Conservation (phyloP, 768 basidiomycete genomes). For the Mycena alexandri region DNA sequence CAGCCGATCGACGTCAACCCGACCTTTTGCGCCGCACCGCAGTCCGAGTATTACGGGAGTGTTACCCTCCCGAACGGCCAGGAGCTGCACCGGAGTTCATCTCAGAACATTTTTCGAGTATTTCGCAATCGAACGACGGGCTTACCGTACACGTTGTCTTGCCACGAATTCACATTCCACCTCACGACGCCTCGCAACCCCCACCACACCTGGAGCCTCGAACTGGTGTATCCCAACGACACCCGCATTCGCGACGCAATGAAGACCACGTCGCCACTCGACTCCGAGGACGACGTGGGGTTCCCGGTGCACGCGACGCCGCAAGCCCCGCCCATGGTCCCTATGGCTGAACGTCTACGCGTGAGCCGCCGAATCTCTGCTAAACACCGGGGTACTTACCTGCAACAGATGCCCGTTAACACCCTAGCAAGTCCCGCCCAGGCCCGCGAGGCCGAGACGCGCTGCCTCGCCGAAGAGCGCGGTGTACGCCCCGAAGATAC, state of each 20-base stretch:
- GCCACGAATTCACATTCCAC: neutral
- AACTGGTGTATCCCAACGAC: neutral
- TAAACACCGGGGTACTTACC: no score
- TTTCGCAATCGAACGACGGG: neutral
- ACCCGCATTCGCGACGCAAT: neutral
- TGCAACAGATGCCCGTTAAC: no score
- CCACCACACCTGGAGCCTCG: neutral
- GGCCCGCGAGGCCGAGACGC: no score
- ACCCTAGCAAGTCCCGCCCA: no score
- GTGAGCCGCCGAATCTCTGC: neutral
- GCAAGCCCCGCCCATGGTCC: neutral
- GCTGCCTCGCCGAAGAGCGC: no score
- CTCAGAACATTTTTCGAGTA: neutral
- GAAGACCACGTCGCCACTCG: neutral
- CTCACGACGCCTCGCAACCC: neutral
- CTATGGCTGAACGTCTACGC: neutral
- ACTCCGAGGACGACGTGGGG: neutral
- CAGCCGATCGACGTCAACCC: neutral
- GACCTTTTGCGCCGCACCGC: neutral
- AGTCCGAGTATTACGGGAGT: neutral
- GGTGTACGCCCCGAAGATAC: no score
- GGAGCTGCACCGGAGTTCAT: neutral
- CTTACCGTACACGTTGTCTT: neutral
- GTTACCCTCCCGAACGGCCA: neutral
- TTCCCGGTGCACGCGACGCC: neutral